Conservation (phyloP, 192 early-diverging fungal species). For the Phlyctochytrium planicorne region DNA sequence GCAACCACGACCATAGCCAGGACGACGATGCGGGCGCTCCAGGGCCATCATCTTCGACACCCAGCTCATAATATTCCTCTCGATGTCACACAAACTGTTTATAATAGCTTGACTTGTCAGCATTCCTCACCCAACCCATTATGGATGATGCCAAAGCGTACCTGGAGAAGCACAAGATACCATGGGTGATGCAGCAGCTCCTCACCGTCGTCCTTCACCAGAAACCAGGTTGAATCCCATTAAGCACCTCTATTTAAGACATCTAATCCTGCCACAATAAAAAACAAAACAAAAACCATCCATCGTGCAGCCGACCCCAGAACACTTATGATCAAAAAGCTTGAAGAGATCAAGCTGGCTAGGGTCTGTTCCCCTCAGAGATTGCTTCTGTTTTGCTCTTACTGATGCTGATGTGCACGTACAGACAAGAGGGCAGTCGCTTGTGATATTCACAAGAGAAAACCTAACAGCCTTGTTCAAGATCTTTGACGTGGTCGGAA, state of each 20-base stretch:
- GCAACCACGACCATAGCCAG: slow-evolving; percentile 18
- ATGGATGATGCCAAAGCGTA: slow-evolving; percentile 37
- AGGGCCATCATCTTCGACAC: no score
- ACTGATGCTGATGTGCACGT: slow-evolving; percentile 1
- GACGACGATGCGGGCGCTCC: no score
- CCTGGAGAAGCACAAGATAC: slow-evolving; percentile 36
- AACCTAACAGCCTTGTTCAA: slow-evolving; percentile 45
- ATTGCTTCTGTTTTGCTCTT: slow-evolving; percentile 6
- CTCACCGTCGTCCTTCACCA: slow-evolving; percentile 31
- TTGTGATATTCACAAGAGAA: slow-evolving; percentile 40
- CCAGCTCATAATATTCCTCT: no score
- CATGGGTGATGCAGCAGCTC: slow-evolving; percentile 37
- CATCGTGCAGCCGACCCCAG: slow-evolving; percentile 32
- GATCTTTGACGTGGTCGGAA: slow-evolving; percentile 44
- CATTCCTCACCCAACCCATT: neutral
- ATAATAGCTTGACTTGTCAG: neutral
- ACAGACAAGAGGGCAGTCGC: slow-evolving; percentile 42
- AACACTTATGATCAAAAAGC: slow-evolving; percentile 43
- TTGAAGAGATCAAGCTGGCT: slow-evolving; percentile 42
- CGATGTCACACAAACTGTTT: no score
- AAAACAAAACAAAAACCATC: neutral
- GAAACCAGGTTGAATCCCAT: slow-evolving; percentile 36
- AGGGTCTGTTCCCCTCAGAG: slow-evolving; percentile 27
- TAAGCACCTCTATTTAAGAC: neutral
- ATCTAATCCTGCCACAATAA: slow-evolving; percentile 1